These are phyloP conservation scores for Fusarium torreyae DNA, from an alignment of 2,329 filamentous ascomycete species.

Conservation along the genomic window DNA sequence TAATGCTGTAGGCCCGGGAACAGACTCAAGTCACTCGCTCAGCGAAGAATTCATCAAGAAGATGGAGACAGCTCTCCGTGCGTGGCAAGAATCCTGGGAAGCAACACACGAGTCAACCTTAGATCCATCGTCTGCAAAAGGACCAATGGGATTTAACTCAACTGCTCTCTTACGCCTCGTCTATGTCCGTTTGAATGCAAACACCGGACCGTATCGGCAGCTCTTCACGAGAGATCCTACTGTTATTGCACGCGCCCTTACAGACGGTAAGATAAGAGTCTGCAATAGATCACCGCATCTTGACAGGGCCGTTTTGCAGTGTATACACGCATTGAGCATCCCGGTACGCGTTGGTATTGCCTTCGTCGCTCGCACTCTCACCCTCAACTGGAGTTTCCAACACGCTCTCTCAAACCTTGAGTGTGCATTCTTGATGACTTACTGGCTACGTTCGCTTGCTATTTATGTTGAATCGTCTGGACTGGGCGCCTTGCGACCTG, in stretches of 20 bases:
- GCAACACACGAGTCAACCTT: slow-evolving; percentile 3
- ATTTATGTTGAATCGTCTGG: slow-evolving; percentile 6
- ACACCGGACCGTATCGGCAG: neutral
- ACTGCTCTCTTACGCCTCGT: slow-evolving; percentile 11
- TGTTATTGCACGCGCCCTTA: neutral
- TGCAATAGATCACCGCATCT: slow-evolving; percentile 27
- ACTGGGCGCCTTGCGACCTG: neutral
- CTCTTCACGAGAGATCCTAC: slow-evolving; percentile 1
- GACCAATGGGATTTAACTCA: slow-evolving; percentile 1
- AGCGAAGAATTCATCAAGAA: neutral
- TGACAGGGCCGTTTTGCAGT: slow-evolving; percentile 26
- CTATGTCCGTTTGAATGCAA: slow-evolving; percentile 1
- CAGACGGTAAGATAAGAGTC: neutral
- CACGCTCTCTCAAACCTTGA: slow-evolving; percentile 32
- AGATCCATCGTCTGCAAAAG: slow-evolving; percentile 1
- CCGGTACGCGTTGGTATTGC: slow-evolving; percentile 32
- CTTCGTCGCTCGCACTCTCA: slow-evolving; percentile 30
- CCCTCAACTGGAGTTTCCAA: slow-evolving; percentile 34
- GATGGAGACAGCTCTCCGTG: slow-evolving; percentile 3
- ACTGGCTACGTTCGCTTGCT: slow-evolving; percentile 24
- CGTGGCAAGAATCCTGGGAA: slow-evolving; percentile 11
- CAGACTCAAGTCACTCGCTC: neutral
- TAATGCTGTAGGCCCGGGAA: slow-evolving; percentile 6
- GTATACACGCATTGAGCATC: slow-evolving; percentile 31
- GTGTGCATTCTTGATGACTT: slow-evolving; percentile 28